Evolutionary conservation across 345 rosid genomes (phyloP).

Genomic region (Schrenkiella parvula): DNA sequence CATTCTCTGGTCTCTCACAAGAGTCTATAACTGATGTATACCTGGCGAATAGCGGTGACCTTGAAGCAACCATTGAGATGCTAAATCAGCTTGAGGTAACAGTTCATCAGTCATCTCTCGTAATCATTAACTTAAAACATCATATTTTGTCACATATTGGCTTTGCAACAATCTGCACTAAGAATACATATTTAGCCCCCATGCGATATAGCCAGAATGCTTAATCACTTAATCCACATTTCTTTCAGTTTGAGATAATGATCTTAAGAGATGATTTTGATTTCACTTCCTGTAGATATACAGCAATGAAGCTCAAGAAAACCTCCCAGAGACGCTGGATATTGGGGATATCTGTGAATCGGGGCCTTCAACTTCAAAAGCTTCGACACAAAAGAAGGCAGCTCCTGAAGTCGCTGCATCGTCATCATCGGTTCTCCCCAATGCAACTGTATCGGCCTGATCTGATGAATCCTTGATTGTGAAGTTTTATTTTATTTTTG

Average conservation of each 20-base stretch:
- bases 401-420: constrained; percentile 33
- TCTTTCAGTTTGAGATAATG: background rate
- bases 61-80: constrained; percentile 81
- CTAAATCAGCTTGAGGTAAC: constrained; percentile 85
- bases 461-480: constrained; percentile 9
- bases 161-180: background rate
- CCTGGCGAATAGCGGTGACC: constrained; percentile 61
- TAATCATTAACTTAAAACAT: background rate
- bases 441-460: constrained; percentile 28
- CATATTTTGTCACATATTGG: background rate
- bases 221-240: too few species aligned
- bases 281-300: constrained; percentile 41
- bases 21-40: constrained; percentile 79
- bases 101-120: background rate
- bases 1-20: constrained; percentile 70
- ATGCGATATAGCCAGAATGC: background rate
- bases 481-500: background rate
- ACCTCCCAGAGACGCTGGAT: constrained; percentile 74
- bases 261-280: background rate
- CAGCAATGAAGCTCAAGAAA: constrained; percentile 38
- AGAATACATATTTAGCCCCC: background rate
- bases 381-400: constrained; percentile 49
- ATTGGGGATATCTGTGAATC: constrained; percentile 61
- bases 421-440: constrained; percentile 41
- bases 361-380: constrained; percentile 36